Percentiles rank a stretch among this genome's conserved stretches.
phyloP scores from a whole-genome alignment of 192 early-diverging fungal genomes.

The Coemansia umbellata region DNA sequence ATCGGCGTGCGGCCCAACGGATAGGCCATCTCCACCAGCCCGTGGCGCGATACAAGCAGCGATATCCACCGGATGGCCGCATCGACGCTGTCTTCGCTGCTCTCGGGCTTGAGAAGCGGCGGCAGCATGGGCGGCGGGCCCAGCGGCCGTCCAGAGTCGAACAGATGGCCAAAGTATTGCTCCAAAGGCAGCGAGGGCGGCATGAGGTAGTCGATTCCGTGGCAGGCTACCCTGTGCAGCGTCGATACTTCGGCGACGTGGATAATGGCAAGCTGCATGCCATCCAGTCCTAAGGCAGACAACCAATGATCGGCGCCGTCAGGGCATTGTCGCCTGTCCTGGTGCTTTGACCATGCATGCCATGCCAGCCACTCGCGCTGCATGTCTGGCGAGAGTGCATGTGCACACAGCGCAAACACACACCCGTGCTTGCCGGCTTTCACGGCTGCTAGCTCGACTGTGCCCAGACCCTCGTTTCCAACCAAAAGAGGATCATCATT shows the following conservation, averaged over 20 bases:
- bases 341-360: constrained; percentile 11
- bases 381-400: constrained; percentile 23
- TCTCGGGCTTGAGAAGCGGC: constrained; percentile 7
- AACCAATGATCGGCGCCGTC: background rate
- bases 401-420: constrained; percentile 48
- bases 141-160: constrained; percentile 10
- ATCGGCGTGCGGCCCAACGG: constrained; percentile 31
- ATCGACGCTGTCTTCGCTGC: background rate
- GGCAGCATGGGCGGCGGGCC: constrained; percentile 40
- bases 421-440: constrained; percentile 12
- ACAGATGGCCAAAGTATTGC: constrained; percentile 26
- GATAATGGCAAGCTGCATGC: constrained; percentile 30
- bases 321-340: background rate
- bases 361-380: constrained; percentile 35
- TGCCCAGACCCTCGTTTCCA: constrained; percentile 49
- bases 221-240: constrained; percentile 39
- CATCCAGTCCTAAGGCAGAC: background rate
- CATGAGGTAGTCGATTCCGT: constrained; percentile 28
- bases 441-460: constrained; percentile 34
- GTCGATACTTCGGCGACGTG: constrained; percentile 50
- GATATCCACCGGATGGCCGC: constrained; percentile 30
- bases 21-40: constrained; percentile 50
- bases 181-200: constrained; percentile 46
- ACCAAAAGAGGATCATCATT: constrained; percentile 43
- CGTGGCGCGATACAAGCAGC: constrained; percentile 50